A percentile compares a stretch with the other conserved stretches of the same genome.
phyloP scores from a whole-genome alignment of 768 basidiomycete species.

The Psilocybe sp. region DNA sequence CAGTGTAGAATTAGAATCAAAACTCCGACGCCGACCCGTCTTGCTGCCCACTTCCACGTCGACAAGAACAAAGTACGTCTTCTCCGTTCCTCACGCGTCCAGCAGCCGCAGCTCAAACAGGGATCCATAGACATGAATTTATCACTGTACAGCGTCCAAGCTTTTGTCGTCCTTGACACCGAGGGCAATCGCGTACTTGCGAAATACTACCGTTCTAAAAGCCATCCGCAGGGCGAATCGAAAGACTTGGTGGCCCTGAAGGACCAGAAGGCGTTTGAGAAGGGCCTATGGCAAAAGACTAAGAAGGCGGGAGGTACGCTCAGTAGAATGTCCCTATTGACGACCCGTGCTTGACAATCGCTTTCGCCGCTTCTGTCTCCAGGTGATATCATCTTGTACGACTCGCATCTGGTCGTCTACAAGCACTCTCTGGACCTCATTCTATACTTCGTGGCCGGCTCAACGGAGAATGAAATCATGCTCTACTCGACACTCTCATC shows the following conservation, averaged over 20 bases:
- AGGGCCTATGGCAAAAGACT: conserved; percentile 93
- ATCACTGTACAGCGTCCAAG: conserved; percentile 83
- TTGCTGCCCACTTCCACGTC: conserved; percentile 10
- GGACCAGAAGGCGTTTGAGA: conserved; percentile 95
- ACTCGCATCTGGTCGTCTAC: conserved; percentile 88
- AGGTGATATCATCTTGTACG: conserved; percentile 95
- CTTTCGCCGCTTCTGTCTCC: not conserved
- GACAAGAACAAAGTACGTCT: conserved; percentile 20
- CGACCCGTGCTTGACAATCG: not conserved
- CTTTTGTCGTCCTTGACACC: conserved; percentile 90
- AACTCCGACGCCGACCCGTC: not conserved
- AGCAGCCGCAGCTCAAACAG: not conserved
- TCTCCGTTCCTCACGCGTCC: not conserved
- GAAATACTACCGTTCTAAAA: conserved; percentile 89
- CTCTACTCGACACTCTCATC: conserved; percentile 81
- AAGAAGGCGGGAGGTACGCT: conserved; percentile 85
- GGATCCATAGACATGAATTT: conserved; percentile 56
- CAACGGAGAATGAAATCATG: conserved; percentile 95
- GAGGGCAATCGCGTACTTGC: conserved; percentile 94
- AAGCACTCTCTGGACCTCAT: conserved; percentile 94
- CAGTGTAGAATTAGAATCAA: not conserved
- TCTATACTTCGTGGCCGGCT: conserved; percentile 87
- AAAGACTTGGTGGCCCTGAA: conserved; percentile 72
- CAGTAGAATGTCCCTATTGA: not conserved
- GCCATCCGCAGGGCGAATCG: conserved; percentile 56